A percentile compares a stretch with the other conserved stretches of the same genome.
Evolutionary conservation across 2,329 filamentous ascomycete species (phyloP).

Genomic region (Fusarium pseudoanthophilum): DNA sequence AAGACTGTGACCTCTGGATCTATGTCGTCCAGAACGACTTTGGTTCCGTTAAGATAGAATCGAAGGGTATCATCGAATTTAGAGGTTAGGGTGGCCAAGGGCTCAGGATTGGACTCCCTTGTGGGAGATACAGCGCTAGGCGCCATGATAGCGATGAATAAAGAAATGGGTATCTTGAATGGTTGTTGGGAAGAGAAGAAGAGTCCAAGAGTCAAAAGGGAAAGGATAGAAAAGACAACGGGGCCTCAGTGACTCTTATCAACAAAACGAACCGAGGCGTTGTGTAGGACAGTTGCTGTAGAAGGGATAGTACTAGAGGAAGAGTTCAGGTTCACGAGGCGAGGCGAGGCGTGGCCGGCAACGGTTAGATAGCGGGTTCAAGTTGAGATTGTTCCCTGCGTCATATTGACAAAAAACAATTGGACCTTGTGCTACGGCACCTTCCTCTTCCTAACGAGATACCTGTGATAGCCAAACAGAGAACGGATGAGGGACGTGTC

Average conservation of each 20-base stretch:
- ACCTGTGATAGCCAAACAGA: constrained; percentile 23
- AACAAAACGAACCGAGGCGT: constrained; percentile 32
- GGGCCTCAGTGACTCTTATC: constrained; percentile 32
- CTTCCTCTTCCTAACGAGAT: constrained; percentile 31
- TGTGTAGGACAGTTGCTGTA: background rate
- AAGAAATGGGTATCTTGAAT: background rate
- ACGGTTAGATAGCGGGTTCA: constrained; percentile 38
- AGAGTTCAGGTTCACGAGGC: constrained; percentile 23
- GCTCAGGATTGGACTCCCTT: constrained; percentile 49
- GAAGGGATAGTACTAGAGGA: background rate
- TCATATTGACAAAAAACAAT: constrained; percentile 30
- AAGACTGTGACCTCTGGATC: constrained; percentile 93
- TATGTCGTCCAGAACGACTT: constrained; percentile 83
- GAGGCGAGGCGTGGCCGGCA: constrained; percentile 33
- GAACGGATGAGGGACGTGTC: constrained; percentile 30
- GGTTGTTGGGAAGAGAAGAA: background rate
- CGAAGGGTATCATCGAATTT: constrained; percentile 86
- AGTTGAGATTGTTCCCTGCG: constrained; percentile 21
- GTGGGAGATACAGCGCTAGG: constrained; percentile 65
- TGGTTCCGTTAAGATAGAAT: constrained; percentile 96
- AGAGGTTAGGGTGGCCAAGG: constrained; percentile 68
- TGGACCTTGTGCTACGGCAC: constrained; percentile 26
- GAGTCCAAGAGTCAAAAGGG: background rate
- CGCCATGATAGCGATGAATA: constrained; percentile 57
- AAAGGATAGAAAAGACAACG: background rate